A percentile compares a stretch with the other conserved stretches of the same genome.
Evolutionary conservation across 1,139 yeast genomes (phyloP).

Genomic region (Blastobotrys indianensis): DNA sequence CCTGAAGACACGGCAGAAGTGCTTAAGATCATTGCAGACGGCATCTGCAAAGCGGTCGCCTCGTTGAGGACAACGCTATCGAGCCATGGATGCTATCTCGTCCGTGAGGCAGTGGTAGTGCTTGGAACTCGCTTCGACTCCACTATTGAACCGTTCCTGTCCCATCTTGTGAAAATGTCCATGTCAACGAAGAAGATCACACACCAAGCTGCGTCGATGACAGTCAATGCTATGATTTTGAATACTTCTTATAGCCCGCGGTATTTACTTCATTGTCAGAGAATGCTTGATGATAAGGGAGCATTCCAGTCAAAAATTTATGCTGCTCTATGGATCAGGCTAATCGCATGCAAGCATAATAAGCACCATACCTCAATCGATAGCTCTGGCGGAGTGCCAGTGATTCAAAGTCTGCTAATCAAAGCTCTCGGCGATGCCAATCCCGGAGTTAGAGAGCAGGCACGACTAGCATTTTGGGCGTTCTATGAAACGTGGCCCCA

Average conservation of each 20-base stretch:
- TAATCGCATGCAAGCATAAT: slow-evolving; percentile 45
- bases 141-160: slow-evolving; percentile 56
- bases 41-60: slow-evolving; percentile 58
- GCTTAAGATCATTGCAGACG: slow-evolving; percentile 48
- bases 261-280: slow-evolving; percentile 46
- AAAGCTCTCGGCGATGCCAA: slow-evolving; percentile 75
- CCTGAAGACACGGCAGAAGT: slow-evolving; percentile 41
- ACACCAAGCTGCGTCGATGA: slow-evolving; percentile 65
- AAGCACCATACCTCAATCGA: slow-evolving; percentile 35
- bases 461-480: slow-evolving; percentile 72
- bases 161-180: slow-evolving; percentile 55
- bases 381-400: slow-evolving; percentile 39
- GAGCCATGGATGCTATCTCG: slow-evolving; percentile 64
- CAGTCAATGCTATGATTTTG: slow-evolving; percentile 55
- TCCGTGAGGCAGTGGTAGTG: slow-evolving; percentile 63
- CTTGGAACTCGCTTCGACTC: slow-evolving; percentile 50
- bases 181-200: slow-evolving; percentile 77
- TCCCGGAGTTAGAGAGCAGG: slow-evolving; percentile 70
- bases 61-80: slow-evolving; percentile 84
- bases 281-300: slow-evolving; percentile 55
- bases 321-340: slow-evolving; percentile 65
- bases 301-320: slow-evolving; percentile 64
- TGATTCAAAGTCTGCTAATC: slow-evolving; percentile 46
- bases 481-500: slow-evolving; percentile 46
- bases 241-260: slow-evolving; percentile 52